These are phyloP conservation scores for Aspergillus clavatus DNA, from an alignment of 2,329 filamentous ascomycete species.

Conservation along the genomic window DNA sequence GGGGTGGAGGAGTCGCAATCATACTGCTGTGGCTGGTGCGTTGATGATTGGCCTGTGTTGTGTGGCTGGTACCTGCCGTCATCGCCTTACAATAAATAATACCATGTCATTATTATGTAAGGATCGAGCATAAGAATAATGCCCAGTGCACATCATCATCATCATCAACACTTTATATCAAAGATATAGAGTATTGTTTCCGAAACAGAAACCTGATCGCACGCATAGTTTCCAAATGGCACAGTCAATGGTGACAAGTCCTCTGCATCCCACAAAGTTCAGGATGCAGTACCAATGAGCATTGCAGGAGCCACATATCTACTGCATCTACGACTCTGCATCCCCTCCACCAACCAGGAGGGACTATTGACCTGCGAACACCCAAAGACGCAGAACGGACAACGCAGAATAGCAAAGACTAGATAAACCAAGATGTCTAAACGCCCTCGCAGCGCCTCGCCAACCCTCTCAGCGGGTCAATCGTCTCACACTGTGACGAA, in stretches of 20 bases:
- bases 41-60: slow-evolving; percentile 5
- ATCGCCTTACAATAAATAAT: slow-evolving; percentile 1
- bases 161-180: slow-evolving; percentile 5
- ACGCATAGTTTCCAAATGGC: neutral
- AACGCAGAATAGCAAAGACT: slow-evolving; percentile 4
- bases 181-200: no score
- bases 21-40: slow-evolving; percentile 8
- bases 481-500: slow-evolving; percentile 16
- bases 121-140: no score
- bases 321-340: neutral
- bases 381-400: neutral
- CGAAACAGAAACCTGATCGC: neutral
- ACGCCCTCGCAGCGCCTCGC: slow-evolving; percentile 50
- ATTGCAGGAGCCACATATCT: neutral
- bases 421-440: slow-evolving; percentile 52
- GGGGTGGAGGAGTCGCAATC: slow-evolving; percentile 4
- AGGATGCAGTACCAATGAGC: neutral
- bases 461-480: slow-evolving; percentile 38
- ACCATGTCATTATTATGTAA: neutral
- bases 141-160: neutral
- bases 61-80: neutral
- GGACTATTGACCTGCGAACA: neutral
- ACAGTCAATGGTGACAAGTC: neutral
- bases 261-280: neutral
- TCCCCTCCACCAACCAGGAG: neutral